These are phyloP conservation scores for Scheffersomyces amazonensis DNA, from an alignment of 805 yeast genomes.

Conservation along the genomic window DNA sequence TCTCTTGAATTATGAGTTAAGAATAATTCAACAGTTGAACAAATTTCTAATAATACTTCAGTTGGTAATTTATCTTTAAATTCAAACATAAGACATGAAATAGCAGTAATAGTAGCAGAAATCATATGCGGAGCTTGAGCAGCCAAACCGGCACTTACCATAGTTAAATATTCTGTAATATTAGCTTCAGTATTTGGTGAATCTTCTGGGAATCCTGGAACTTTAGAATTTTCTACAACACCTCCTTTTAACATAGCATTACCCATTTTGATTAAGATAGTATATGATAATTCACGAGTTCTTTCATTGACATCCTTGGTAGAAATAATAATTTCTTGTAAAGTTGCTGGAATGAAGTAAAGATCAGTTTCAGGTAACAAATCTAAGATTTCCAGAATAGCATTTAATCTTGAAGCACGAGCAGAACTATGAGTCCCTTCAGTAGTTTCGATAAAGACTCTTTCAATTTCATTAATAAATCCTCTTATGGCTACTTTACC, in stretches of 20 bases:
- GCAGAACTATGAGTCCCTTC: conserved; percentile 67
- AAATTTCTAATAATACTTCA: conserved; percentile 66
- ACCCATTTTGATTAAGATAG: conserved; percentile 77
- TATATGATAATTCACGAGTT: conserved; percentile 78
- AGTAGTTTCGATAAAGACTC: conserved; percentile 55
- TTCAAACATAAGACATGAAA: conserved; percentile 84
- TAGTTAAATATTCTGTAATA: conserved; percentile 80
- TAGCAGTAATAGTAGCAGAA: conserved; percentile 86
- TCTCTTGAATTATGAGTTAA: conserved; percentile 89
- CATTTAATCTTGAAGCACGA: conserved; percentile 72
- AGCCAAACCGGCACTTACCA: conserved; percentile 94
- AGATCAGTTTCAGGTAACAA: conserved; percentile 63
- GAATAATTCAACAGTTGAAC: conserved; percentile 84
- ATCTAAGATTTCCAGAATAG: conserved; percentile 59
- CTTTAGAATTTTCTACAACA: conserved; percentile 56
- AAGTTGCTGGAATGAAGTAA: conserved; percentile 73
- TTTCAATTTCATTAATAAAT: conserved; percentile 58
- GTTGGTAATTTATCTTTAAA: conserved; percentile 64
- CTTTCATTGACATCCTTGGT: conserved; percentile 94
- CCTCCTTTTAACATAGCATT: conserved; percentile 71
- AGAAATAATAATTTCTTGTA: conserved; percentile 85
- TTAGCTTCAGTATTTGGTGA: conserved; percentile 67
- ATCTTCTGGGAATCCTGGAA: conserved; percentile 63
- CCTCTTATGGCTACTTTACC: conserved; percentile 55
- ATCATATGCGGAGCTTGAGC: conserved; percentile 95